Evolutionary conservation across 106 monocot genomes (phyloP).

Genomic region (Dendrobium chrysotoxum): DNA sequence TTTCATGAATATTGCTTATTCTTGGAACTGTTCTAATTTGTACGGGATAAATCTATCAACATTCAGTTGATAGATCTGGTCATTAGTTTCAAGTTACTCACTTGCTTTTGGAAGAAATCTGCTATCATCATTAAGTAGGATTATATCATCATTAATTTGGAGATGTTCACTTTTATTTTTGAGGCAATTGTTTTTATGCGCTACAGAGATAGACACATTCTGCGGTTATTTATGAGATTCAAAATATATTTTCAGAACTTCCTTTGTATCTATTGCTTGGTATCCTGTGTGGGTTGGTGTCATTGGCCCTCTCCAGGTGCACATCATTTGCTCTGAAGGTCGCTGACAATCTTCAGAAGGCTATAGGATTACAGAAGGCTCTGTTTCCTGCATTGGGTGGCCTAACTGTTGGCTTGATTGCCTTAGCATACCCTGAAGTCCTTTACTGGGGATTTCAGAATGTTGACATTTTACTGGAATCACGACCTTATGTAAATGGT

Average conservation of each 20-base stretch:
- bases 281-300: conserved; percentile 72
- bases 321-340: conserved; percentile 57
- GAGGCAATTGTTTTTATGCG: conserved; percentile 17
- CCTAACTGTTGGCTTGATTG: conserved; percentile 68
- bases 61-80: not conserved
- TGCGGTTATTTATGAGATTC: conserved; percentile 39
- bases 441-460: conserved; percentile 98
- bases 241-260: conserved; percentile 76
- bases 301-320: conserved; percentile 55
- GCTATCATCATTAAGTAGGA: not conserved
- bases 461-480: conserved; percentile 84
- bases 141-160: not conserved
- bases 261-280: conserved; percentile 86
- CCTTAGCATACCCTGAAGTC: conserved; percentile 78
- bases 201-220: conserved; percentile 37
- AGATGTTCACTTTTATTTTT: conserved; percentile 4
- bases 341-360: conserved; percentile 42
- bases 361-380: conserved; percentile 44
- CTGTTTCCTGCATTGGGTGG: conserved; percentile 81
- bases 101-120: not conserved
- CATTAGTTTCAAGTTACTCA: not conserved
- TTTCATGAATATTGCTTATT: not conserved
- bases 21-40: not conserved
- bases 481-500: conserved; percentile 57
- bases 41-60: not conserved